Conservation (phyloP, 2,329 filamentous ascomycete genomes). For the Talaromyces sp. region DNA sequence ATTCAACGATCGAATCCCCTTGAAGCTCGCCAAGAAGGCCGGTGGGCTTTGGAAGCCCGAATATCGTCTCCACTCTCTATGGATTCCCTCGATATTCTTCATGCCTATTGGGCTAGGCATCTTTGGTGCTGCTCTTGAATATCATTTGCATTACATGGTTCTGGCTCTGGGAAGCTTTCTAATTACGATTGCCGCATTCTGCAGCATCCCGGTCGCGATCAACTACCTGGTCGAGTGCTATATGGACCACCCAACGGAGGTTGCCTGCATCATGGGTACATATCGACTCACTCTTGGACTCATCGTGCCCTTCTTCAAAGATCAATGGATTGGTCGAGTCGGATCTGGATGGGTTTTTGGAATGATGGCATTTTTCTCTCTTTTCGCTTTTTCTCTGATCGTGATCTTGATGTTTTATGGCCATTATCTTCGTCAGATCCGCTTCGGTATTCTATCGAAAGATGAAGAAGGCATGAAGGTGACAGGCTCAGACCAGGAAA, state of each 20-base stretch:
- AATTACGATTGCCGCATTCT: not conserved
- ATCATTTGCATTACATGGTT: slow-evolving; percentile 1
- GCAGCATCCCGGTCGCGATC: not conserved
- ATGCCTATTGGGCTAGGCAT: not conserved
- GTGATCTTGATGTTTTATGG: not conserved
- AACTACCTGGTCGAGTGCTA: slow-evolving; percentile 1
- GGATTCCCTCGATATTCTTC: not conserved
- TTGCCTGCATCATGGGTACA: not conserved
- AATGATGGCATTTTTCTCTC: not conserved
- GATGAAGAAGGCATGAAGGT: not conserved
- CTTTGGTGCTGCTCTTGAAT: not conserved
- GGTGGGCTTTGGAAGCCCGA: not conserved
- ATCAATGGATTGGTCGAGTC: not conserved
- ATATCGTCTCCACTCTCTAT: not conserved
- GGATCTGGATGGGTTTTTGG: not conserved
- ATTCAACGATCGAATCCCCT: slow-evolving; percentile 1
- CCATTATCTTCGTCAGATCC: not conserved
- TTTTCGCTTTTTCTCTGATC: not conserved
- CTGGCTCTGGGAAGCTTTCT: not conserved
- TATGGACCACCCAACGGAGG: not conserved
- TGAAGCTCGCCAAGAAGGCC: not conserved
- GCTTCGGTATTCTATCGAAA: not conserved
- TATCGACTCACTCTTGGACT: not conserved
- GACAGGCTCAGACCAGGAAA: not conserved
- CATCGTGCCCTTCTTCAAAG: not conserved